phyloP scores from a whole-genome alignment of 306 rosid species.

The Pachyrhizus erosus region DNA sequence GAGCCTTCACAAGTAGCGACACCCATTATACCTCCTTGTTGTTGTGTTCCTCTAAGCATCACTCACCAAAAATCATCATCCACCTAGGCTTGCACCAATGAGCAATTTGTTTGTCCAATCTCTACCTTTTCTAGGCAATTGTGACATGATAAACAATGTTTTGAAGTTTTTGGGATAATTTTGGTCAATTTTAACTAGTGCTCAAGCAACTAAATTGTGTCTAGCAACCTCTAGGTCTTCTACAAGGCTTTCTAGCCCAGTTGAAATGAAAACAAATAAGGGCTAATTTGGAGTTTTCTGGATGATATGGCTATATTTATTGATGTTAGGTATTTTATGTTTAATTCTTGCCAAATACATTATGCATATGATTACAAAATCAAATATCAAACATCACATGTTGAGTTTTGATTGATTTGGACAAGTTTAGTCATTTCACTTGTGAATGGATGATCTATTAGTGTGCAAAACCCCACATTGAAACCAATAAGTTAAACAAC shows the following conservation, averaged over 20 bases:
- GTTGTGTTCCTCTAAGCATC: too few relatives aligned
- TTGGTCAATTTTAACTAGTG: not conserved
- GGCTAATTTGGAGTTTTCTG: not conserved
- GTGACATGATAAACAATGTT: too few relatives aligned
- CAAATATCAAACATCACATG: not conserved
- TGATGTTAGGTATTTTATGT: not conserved
- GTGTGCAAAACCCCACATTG: not conserved
- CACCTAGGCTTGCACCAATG: too few relatives aligned
- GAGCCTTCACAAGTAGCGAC: too few relatives aligned
- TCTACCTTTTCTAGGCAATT: too few relatives aligned
- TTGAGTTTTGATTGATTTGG: not conserved
- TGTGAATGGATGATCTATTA: not conserved
- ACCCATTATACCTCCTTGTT: too few relatives aligned
- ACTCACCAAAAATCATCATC: too few relatives aligned
- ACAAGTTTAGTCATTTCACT: not conserved
- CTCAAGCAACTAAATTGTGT: not conserved
- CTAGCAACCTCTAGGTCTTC: conserved; percentile 10
- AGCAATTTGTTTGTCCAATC: too few relatives aligned
- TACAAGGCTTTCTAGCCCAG: conserved; percentile 6
- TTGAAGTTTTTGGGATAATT: too few relatives aligned
- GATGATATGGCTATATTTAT: not conserved
- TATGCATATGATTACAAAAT: conserved; percentile 19
- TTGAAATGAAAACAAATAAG: not conserved
- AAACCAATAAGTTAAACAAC: conserved; percentile 11
- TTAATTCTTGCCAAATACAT: conserved; percentile 9